These are phyloP conservation scores for Coccomyxa sp. DNA, from an alignment of 139 green algal species.

Conservation along the genomic window DNA sequence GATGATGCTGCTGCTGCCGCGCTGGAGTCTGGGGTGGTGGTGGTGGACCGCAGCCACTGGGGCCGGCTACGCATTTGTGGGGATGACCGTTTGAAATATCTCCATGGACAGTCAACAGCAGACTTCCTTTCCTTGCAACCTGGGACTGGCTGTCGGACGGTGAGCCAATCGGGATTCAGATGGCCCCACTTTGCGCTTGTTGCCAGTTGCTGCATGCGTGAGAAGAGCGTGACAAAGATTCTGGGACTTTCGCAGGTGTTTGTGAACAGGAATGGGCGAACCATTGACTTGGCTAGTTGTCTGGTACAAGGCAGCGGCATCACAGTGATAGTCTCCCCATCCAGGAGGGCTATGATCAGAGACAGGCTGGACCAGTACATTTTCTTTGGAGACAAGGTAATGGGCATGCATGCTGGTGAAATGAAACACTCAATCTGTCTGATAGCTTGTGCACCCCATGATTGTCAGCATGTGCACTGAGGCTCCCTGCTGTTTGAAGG, in stretches of 20 bases:
- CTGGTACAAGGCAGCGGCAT: constrained; percentile 38
- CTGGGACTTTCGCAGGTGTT: constrained; percentile 44
- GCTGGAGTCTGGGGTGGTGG: constrained; percentile 36
- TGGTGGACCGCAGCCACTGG: constrained; percentile 77
- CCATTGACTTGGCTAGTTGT: constrained; percentile 56
- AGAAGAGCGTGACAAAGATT: not conserved
- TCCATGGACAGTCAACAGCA: constrained; percentile 69
- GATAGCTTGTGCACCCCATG: constrained; percentile 3
- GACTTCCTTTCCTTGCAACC: constrained; percentile 41
- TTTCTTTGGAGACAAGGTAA: constrained; percentile 65
- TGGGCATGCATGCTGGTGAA: too few relatives aligned
- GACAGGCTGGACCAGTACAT: constrained; percentile 73
- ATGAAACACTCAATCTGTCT: too few relatives aligned
- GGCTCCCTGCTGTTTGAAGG: constrained; percentile 9
- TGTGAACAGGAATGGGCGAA: constrained; percentile 54
- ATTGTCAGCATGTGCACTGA: not conserved
- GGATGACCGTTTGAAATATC: constrained; percentile 41
- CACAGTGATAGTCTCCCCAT: constrained; percentile 54
- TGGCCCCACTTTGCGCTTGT: not conserved
- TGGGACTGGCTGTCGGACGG: constrained; percentile 56
- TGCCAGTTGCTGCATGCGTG: not conserved
- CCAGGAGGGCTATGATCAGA: constrained; percentile 33
- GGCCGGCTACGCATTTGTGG: constrained; percentile 61
- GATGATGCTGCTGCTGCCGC: constrained; percentile 42
- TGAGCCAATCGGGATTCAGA: constrained; percentile 12